Percentiles rank a stretch among this genome's conserved stretches.
phyloP scores from a whole-genome alignment of 306 rosid genomes.

The Calophaca sinica region DNA sequence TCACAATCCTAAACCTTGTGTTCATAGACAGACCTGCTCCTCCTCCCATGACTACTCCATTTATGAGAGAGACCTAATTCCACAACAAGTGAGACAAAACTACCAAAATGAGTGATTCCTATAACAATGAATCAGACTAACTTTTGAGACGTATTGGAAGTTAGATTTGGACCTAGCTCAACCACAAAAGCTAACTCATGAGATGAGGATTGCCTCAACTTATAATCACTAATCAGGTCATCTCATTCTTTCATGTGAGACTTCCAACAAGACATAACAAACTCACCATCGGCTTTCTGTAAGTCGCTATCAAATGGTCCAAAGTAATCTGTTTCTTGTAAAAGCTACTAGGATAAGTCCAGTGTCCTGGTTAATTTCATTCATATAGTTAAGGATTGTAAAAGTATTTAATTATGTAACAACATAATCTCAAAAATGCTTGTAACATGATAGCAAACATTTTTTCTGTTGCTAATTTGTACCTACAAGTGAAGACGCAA shows the following conservation, averaged over 20 bases:
- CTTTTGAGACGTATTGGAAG: too few relatives aligned
- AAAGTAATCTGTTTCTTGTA: conserved; percentile 35
- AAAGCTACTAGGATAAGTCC: conserved; percentile 35
- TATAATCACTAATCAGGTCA: too few relatives aligned
- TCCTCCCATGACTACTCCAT: conserved; percentile 48
- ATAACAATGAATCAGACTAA: too few relatives aligned
- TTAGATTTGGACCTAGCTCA: too few relatives aligned
- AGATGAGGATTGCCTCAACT: too few relatives aligned
- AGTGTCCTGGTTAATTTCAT: conserved; percentile 39
- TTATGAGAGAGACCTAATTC: conserved; percentile 40
- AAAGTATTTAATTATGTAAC: too few relatives aligned
- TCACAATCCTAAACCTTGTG: conserved; percentile 41
- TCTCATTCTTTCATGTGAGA: too few relatives aligned
- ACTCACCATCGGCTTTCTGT: conserved; percentile 41
- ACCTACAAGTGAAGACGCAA: conserved; percentile 19
- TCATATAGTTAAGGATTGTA: not conserved
- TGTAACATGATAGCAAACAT: not conserved
- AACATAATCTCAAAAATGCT: too few relatives aligned
- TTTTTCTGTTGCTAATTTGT: not conserved
- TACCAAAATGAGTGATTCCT: too few relatives aligned
- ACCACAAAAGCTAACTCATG: too few relatives aligned
- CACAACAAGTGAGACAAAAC: not conserved
- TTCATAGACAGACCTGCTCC: conserved; percentile 44
- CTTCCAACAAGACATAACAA: too few relatives aligned
- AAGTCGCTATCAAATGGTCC: conserved; percentile 37